phyloP scores from a whole-genome alignment of 2,329 filamentous ascomycete species.

The Drechslerella coelobrocha region DNA sequence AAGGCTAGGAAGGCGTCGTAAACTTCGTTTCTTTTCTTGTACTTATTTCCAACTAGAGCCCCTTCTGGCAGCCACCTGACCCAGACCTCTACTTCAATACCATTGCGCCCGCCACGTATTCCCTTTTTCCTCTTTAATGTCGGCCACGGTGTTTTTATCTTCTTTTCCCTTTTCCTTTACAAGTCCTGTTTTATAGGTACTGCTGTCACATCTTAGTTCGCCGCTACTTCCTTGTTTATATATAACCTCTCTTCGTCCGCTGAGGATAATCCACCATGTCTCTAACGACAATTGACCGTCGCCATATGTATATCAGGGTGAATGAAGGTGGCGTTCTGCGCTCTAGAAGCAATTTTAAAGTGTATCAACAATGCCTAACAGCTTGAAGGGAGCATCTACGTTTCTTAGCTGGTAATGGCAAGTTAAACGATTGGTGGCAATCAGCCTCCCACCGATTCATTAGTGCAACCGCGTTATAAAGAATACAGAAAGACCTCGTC shows the following conservation, averaged over 20 bases:
- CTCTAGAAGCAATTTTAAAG: no score
- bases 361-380: no score
- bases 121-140: constrained; percentile 47
- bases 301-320: no score
- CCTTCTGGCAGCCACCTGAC: background rate
- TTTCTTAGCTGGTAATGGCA: no score
- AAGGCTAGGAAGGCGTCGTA: constrained; percentile 74
- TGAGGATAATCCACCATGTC: constrained; percentile 39
- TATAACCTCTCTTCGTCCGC: constrained; percentile 26
- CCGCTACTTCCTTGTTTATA: constrained; percentile 49
- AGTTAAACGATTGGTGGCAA: no score
- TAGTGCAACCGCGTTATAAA: no score
- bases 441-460: no score
- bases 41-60: background rate
- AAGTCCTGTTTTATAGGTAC: constrained; percentile 50
- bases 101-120: constrained; percentile 32
- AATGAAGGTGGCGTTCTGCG: no score
- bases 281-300: constrained; percentile 24
- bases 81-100: constrained; percentile 27
- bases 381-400: no score
- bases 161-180: constrained; percentile 20
- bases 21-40: constrained; percentile 11
- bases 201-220: constrained; percentile 35
- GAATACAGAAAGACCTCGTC: no score
- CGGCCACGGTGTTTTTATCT: constrained; percentile 42